Percentiles rank a stretch among this genome's conserved stretches.
Evolutionary conservation across 2,329 filamentous ascomycete genomes (phyloP).

Genomic region (Neonectria sp.): DNA sequence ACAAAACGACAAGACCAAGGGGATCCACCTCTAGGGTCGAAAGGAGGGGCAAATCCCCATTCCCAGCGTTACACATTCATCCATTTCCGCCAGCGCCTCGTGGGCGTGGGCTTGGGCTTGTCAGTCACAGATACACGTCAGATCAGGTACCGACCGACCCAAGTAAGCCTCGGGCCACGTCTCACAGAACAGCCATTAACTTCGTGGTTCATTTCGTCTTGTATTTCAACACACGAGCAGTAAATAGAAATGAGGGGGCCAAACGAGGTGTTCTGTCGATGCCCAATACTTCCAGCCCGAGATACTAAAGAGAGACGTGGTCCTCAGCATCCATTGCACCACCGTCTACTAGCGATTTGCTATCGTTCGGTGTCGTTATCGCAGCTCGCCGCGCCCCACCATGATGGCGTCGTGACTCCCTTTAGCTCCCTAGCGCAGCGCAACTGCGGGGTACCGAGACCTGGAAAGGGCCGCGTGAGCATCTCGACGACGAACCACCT

Average conservation of each 20-base stretch:
- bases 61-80: constrained; percentile 22
- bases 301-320: neutral
- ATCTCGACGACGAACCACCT: constrained; percentile 31
- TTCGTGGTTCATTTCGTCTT: neutral
- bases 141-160: constrained; percentile 28
- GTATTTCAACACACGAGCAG: neutral
- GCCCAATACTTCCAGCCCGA: constrained; percentile 4
- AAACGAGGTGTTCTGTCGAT: neutral
- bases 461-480: constrained; percentile 28
- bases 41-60: constrained; percentile 25
- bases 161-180: constrained; percentile 7
- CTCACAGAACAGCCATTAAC: neutral
- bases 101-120: constrained; percentile 12
- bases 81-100: constrained; percentile 1
- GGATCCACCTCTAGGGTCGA: constrained; percentile 12
- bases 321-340: neutral
- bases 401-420: constrained; percentile 29
- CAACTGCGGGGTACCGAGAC: constrained; percentile 34
- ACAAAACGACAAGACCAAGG: neutral
- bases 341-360: neutral
- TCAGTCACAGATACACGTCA: constrained; percentile 35
- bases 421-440: constrained; percentile 24
- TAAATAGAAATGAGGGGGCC: neutral
- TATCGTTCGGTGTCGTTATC: constrained; percentile 8
- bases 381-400: constrained; percentile 26